A percentile compares a stretch with the other conserved stretches of the same genome.
These are phyloP conservation scores for Trichoderma sp. DNA, from an alignment of 2,329 filamentous ascomycete species.

Conservation along the genomic window DNA sequence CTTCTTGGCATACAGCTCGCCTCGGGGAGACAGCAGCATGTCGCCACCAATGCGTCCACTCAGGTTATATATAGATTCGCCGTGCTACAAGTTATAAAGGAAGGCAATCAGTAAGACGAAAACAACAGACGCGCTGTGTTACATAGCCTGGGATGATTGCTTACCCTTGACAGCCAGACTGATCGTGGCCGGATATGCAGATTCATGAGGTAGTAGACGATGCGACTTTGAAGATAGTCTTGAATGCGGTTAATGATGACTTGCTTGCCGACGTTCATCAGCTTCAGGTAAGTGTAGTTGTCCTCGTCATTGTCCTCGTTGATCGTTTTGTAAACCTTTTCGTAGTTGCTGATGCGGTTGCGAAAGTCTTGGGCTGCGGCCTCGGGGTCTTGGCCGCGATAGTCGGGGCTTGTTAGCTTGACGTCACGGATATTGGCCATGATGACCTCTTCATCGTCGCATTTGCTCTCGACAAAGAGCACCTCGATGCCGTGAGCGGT, in stretches of 20 bases:
- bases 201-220: constrained; percentile 99
- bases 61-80: constrained; percentile 90
- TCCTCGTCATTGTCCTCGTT: constrained; percentile 76
- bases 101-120: not conserved
- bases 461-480: constrained; percentile 94
- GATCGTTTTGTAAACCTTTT: constrained; percentile 93
- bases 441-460: constrained; percentile 91
- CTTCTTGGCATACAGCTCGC: constrained; percentile 80
- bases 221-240: constrained; percentile 92
- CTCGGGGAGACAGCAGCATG: constrained; percentile 78
- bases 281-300: constrained; percentile 90
- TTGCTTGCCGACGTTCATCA: constrained; percentile 92
- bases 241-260: constrained; percentile 98
- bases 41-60: constrained; percentile 91
- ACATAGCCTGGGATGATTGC: constrained; percentile 31
- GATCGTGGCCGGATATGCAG: constrained; percentile 94
- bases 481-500: constrained; percentile 76
- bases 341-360: constrained; percentile 92
- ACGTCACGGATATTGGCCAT: constrained; percentile 98
- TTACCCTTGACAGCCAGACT: constrained; percentile 90
- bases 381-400: constrained; percentile 90
- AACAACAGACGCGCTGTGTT: not conserved
- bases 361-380: constrained; percentile 86
- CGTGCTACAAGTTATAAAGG: constrained; percentile 59
- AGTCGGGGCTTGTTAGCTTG: constrained; percentile 95